Percentiles rank a stretch among this genome's conserved stretches.
These are phyloP conservation scores for Cutaneotrichosporon dermatis DNA, from an alignment of 1,284 basidiomycete species.

Conservation along the genomic window DNA sequence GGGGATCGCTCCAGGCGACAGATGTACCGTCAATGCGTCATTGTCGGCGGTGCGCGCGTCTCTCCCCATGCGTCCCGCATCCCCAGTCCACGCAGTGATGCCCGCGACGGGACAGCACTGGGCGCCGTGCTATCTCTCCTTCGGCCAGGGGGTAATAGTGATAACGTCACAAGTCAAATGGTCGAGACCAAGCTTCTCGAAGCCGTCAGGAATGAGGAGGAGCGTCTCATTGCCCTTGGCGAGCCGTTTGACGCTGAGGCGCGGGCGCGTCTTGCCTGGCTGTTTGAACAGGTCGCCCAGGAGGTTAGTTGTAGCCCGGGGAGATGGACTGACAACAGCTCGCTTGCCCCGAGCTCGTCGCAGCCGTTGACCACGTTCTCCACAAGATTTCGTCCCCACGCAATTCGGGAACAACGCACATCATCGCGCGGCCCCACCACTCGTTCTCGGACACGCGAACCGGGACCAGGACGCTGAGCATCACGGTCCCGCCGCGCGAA, in stretches of 20 bases:
- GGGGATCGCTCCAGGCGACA: slow-evolving; percentile 5
- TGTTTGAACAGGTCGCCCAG: slow-evolving; percentile 12
- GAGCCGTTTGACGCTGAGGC: slow-evolving; percentile 11
- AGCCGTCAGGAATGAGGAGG: slow-evolving; percentile 9
- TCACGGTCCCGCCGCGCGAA: background rate
- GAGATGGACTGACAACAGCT: slow-evolving; percentile 7
- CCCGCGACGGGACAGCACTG: slow-evolving; percentile 1
- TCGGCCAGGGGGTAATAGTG: background rate
- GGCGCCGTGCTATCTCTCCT: slow-evolving; percentile 2
- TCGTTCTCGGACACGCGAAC: background rate
- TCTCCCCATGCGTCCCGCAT: background rate
- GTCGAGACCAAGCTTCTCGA: slow-evolving; percentile 5
- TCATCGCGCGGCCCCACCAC: background rate
- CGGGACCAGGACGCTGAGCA: background rate
- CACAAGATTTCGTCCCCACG: background rate
- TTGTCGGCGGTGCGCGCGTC: slow-evolving; percentile 18
- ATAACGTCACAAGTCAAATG: background rate
- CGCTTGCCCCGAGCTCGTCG: slow-evolving; percentile 2
- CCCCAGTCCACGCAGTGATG: background rate
- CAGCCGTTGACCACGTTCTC: slow-evolving; percentile 9
- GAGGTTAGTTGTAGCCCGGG: slow-evolving; percentile 9
- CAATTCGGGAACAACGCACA: no score
- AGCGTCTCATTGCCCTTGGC: background rate
- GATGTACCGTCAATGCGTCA: slow-evolving; percentile 16
- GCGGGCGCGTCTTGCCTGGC: slow-evolving; percentile 13